A percentile compares a stretch with the other conserved stretches of the same genome.
Evolutionary conservation across 805 yeast genomes (phyloP).

Genomic region (Teunomyces panamensis): DNA sequence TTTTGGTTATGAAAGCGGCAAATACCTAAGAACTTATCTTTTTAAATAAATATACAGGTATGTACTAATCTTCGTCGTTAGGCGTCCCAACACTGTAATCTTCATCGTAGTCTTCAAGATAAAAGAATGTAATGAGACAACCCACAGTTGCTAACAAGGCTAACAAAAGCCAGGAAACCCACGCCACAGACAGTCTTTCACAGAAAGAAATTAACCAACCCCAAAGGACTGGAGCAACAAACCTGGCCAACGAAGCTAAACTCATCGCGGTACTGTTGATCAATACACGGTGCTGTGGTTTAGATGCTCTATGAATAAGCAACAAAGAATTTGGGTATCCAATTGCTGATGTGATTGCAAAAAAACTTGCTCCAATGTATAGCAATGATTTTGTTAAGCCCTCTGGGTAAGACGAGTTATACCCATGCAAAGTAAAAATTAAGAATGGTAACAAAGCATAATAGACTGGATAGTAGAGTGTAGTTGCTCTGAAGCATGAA

Average conservation of each 20-base stretch:
- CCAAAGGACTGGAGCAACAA: conserved; percentile 55
- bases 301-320: conserved; percentile 53
- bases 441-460: conserved; percentile 48
- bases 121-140: conserved; percentile 17
- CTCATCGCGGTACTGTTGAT: conserved; percentile 58
- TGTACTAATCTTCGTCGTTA: not conserved
- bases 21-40: not conserved
- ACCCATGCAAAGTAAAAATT: conserved; percentile 39
- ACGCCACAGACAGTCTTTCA: conserved; percentile 22
- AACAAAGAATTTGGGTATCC: conserved; percentile 53
- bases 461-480: conserved; percentile 42
- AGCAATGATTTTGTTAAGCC: conserved; percentile 18
- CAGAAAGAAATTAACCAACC: conserved; percentile 40
- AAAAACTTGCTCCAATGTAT: conserved; percentile 23
- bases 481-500: conserved; percentile 39
- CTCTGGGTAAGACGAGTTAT: conserved; percentile 25
- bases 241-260: conserved; percentile 53
- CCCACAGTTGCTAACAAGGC: conserved; percentile 19
- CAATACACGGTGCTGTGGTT: conserved; percentile 53
- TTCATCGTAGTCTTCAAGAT: conserved; percentile 25
- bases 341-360: conserved; percentile 41
- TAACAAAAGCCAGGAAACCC: conserved; percentile 32
- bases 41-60: not conserved
- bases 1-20: conserved; percentile 17
- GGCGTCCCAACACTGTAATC: conserved; percentile 9